Base-by-base conservation (phyloP, 768 basidiomycete genomes). In the Lanmaoa pseudosensibilis region DNA sequence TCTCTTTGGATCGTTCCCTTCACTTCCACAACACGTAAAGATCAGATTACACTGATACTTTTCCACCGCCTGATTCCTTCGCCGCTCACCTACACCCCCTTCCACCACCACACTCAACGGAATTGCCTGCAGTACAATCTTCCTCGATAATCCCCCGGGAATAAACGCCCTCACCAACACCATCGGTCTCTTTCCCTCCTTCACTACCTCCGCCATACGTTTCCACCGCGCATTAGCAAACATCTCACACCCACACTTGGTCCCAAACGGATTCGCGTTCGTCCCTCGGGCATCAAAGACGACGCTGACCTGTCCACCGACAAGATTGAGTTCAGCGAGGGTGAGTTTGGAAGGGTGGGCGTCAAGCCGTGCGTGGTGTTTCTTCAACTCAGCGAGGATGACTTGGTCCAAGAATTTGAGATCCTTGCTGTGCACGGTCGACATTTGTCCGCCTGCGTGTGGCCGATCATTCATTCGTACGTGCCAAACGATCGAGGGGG, bases 161-260 rank as follows among this genome's bases (percentile, higher is more conserved):
- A 72, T 59, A 46, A 68, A 68, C 8, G 57, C 70, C 45, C 69
- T 61, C 6, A 70, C 69, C 16, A 72, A 40, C 2, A 72, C 56
- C 40, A 58, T 50, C 18, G 57, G 57, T 33, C 34, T 52, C 27
- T 57, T 51, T 12, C 58, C 59, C 18, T 58, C 59, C 45, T 34
- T 56, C 10, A 58, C 60, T 34, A 25, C 49, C 30, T 66, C 64
- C 8, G 58, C 54, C 43, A 68, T 60, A 21, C 48, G 58, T 46
- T 62, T 66, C 70, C 68, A 70, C 25, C 61, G 62, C n/a, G 50
- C 50, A 19, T 66, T 57, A 10, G 66, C 56, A 41, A 61, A 61
- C 38, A 44, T 41, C 49, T 70, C 69, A 11, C 69, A 70, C 10
- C 25, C 45, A 25, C 69, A 70, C n/a, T 57, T 65, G 48, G 51